A percentile compares a stretch with the other conserved stretches of the same genome.
phyloP scores from a whole-genome alignment of 495 filamentous ascomycete species.

The Penicillium fimorum region DNA sequence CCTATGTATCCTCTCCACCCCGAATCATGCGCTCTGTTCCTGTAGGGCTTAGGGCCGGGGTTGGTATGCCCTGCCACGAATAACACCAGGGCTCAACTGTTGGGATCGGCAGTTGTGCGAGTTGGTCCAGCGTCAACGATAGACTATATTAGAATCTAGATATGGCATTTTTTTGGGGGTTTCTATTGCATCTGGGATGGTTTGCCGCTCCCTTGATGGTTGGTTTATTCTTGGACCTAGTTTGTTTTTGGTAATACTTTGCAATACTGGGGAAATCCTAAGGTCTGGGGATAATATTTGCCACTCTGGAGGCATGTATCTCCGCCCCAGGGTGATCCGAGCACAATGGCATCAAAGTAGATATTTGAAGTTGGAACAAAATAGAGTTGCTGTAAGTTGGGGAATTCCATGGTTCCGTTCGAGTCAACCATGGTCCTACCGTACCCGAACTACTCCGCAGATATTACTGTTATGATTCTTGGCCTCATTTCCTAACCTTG shows the following conservation, averaged over 20 bases:
- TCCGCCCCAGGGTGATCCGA: slow-evolving; percentile 4
- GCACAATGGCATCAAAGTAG: background rate
- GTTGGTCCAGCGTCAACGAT: background rate
- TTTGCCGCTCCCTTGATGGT: background rate
- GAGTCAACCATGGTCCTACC: background rate
- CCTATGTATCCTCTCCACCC: background rate
- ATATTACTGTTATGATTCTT: background rate
- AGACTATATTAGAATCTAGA: background rate
- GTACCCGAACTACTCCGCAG: background rate
- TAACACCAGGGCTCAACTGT: background rate
- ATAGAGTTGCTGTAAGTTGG: background rate
- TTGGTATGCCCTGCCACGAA: background rate
- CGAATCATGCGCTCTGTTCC: background rate
- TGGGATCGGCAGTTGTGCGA: background rate
- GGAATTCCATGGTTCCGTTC: background rate
- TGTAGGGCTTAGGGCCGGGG: slow-evolving; percentile 9
- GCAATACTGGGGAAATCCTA: slow-evolving; percentile 2
- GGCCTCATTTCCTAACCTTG: background rate
- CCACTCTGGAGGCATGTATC: slow-evolving; percentile 1
- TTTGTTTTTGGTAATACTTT: background rate
- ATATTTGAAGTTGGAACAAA: background rate
- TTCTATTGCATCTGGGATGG: background rate
- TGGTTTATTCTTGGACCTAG: background rate
- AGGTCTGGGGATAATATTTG: background rate
- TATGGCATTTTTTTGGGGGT: background rate